phyloP scores from a whole-genome alignment of 305 asterid genomes.

The Coffea humblotiana region DNA sequence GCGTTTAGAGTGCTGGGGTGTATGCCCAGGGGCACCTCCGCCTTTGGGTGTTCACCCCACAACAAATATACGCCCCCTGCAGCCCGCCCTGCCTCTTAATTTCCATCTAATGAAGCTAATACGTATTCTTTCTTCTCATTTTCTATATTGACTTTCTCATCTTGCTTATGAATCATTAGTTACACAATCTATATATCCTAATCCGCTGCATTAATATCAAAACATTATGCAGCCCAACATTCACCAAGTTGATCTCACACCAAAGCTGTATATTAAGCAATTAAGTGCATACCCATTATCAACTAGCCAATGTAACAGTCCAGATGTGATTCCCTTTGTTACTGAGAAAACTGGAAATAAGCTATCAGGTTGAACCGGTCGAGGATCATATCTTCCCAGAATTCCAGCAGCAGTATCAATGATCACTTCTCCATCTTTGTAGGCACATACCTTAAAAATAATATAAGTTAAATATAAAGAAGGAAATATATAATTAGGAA shows the following conservation, averaged over 20 bases:
- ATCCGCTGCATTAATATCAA: neutral
- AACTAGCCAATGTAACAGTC: slow-evolving; percentile 94
- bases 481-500: neutral
- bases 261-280: neutral
- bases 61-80: too few relatives aligned
- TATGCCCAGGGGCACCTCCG: too few relatives aligned
- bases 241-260: neutral
- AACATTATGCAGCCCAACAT: neutral
- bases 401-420: slow-evolving; percentile 98
- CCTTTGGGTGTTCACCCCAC: too few relatives aligned
- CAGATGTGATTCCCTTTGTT: slow-evolving; percentile 94
- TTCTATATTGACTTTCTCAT: neutral
- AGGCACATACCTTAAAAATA: slow-evolving; percentile 80
- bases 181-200: neutral
- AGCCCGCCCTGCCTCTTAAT: too few relatives aligned
- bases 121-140: neutral
- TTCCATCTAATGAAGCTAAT: neutral
- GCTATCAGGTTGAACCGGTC: slow-evolving; percentile 98
- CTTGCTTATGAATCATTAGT: neutral
- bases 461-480: neutral
- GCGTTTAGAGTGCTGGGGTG: too few relatives aligned
- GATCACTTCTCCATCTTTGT: slow-evolving; percentile 94
- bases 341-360: slow-evolving; percentile 92
- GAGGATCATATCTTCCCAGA: slow-evolving; percentile 97
- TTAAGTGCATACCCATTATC: slow-evolving; percentile 67